Conservation (phyloP, 116 monocot species). For the Dioscorea cayenensis region DNA sequence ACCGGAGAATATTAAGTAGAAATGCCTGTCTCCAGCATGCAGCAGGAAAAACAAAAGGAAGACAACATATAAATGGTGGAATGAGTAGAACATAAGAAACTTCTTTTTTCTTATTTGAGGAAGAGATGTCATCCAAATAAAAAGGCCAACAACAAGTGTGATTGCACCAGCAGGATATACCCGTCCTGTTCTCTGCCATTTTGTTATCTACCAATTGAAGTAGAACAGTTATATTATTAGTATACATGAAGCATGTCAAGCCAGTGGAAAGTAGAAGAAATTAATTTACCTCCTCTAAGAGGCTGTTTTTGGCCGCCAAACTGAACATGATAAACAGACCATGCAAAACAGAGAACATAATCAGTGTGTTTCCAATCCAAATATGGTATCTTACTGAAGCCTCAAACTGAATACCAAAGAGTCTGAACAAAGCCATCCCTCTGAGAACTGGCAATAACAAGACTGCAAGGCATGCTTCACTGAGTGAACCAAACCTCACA, state of each 20-base stretch:
- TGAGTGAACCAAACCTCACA: constrained; percentile 59
- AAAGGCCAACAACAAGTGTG: constrained; percentile 25
- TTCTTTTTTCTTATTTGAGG: constrained; percentile 57
- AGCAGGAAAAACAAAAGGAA: constrained; percentile 76
- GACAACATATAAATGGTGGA: constrained; percentile 59
- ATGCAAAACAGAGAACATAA: constrained; percentile 50
- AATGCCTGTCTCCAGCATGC: constrained; percentile 71
- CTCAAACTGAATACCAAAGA: constrained; percentile 68
- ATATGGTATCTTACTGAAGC: constrained; percentile 74
- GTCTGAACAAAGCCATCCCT: constrained; percentile 50
- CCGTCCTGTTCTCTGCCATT: constrained; percentile 65
- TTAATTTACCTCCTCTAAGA: constrained; percentile 47
- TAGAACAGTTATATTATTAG: no score
- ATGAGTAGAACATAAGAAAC: constrained; percentile 61
- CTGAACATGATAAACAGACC: constrained; percentile 50
- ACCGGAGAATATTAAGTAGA: constrained; percentile 62
- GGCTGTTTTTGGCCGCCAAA: constrained; percentile 36
- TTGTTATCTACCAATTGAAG: constrained; percentile 42
- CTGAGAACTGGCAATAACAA: constrained; percentile 64
- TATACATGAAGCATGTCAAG: no score
- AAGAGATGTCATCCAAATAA: constrained; percentile 76
- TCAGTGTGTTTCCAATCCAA: constrained; percentile 63
- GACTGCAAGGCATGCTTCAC: constrained; percentile 68
- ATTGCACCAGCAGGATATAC: constrained; percentile 67
- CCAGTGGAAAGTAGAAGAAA: no score